Evolutionary conservation across 2,329 filamentous ascomycete genomes (phyloP).

Genomic region (Emergomyces orientalis): DNA sequence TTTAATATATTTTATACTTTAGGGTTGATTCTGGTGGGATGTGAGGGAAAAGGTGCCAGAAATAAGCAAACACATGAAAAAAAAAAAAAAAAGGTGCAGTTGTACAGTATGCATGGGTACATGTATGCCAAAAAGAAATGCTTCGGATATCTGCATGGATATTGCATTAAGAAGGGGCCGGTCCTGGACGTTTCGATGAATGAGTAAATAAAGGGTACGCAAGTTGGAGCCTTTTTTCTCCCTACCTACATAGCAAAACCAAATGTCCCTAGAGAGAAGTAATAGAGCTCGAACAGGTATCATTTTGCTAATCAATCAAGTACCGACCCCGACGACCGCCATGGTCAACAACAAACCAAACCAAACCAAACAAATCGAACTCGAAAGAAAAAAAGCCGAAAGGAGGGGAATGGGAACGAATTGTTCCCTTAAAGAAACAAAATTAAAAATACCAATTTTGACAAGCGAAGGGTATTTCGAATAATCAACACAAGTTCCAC

Average conservation of each 20-base stretch:
- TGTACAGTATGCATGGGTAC: neutral
- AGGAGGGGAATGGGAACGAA: neutral
- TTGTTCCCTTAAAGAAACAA: neutral
- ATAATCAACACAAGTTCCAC: neutral
- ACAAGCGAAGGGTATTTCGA: neutral
- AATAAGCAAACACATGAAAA: neutral
- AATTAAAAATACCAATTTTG: neutral
- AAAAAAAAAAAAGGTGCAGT: neutral
- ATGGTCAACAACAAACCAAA: neutral
- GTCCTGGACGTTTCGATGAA: neutral
- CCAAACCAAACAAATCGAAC: neutral
- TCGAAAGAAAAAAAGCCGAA: neutral
- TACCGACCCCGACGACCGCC: no score
- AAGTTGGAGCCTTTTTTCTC: no score
- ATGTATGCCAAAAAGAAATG: neutral
- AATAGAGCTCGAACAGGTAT: neutral
- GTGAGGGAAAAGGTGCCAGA: no score
- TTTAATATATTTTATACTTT: neutral
- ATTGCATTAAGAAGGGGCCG: neutral
- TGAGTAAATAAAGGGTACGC: neutral
- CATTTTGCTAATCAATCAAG: neutral
- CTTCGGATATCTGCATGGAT: neutral
- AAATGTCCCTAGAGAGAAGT: neutral
- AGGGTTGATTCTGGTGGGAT: no score
- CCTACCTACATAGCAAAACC: neutral